Evolutionary conservation across 805 yeast genomes (phyloP), one percentile per base, ranked within the genome.

Genomic region (Ogataea paradorogensis): DNA sequence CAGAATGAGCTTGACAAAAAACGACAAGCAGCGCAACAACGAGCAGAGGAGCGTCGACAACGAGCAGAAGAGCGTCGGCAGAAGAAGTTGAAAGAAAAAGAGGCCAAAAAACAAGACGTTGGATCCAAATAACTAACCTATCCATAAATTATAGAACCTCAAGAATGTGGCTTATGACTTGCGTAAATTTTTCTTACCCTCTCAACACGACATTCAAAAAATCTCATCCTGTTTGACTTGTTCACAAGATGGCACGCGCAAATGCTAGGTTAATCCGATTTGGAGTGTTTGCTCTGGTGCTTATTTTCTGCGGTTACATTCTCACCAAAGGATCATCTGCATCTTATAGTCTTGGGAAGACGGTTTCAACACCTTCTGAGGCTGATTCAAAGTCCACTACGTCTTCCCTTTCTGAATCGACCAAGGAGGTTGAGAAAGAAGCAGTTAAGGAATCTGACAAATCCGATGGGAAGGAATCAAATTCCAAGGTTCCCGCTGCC

Each of bases 201-300:
- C 31, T 21, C 15, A 30, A 30, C 15, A n/a, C 31, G 33, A 21
- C 34, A 5, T 18, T 18, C 26, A 18, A 30, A 38, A 32, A 31
- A 26, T 9, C 16, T 16, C 13, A 30, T 11, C 21, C 22, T 9
- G 13, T 15, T 13, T 16, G 20, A 38, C 23, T 27, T 38, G 42
- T 38, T 32, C 11, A 24, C 42, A 38, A 31, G 43, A 67, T 67
- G 73, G 66, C 73, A 15, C 65, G 76, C 54, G 63, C 74, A 18
- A 71, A 71, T 50, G 73, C 77, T 45, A 65, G 78, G 42, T 51
- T 72, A 42, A 58, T 71, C 20, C 59, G 78, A 48, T 73, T 73
- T 46, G 75, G 67, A 21, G 62, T 72, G 35, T 71, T 73, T 50
- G 75, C 76, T 24, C 51, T 64, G 5, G 67, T 70, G 29, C 59